These are phyloP conservation scores for Kernera saxatilis DNA, from an alignment of 345 rosid species.

Conservation along the genomic window DNA sequence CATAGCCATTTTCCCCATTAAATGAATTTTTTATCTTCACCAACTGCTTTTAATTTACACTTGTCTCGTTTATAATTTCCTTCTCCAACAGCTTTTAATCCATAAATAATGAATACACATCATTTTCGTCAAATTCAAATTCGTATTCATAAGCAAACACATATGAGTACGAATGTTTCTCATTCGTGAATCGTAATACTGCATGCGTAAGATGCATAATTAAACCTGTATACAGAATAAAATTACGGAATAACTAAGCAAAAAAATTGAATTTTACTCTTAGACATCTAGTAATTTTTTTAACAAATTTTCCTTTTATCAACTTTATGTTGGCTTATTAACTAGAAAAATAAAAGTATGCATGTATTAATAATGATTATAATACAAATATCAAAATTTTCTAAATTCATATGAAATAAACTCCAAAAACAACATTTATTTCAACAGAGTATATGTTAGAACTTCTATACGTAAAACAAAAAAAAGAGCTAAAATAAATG, in stretches of 20 bases:
- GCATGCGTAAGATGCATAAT: neutral
- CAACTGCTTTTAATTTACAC: constrained; percentile 13
- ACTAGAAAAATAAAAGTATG: too few relatives aligned
- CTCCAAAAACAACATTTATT: too few relatives aligned
- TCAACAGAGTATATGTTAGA: too few relatives aligned
- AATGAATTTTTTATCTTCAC: constrained; percentile 7
- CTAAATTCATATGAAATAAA: too few relatives aligned
- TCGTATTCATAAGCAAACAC: neutral
- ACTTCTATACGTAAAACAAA: too few relatives aligned
- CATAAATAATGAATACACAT: neutral
- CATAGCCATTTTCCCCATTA: neutral
- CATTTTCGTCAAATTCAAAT: neutral
- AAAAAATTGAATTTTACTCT: neutral
- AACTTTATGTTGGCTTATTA: too few relatives aligned
- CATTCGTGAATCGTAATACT: neutral
- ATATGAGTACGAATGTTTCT: neutral
- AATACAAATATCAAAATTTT: too few relatives aligned
- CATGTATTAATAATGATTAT: too few relatives aligned
- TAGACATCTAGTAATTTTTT: neutral
- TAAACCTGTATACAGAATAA: neutral
- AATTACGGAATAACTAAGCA: neutral
- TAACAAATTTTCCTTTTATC: too few relatives aligned
- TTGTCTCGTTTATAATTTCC: neutral
- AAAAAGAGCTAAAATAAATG: too few relatives aligned
- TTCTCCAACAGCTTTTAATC: constrained; percentile 6